Percentiles rank a stretch among this genome's conserved stretches.
These are phyloP conservation scores for Lactarius tabidus DNA, from an alignment of 768 basidiomycete genomes.

Conservation along the genomic window DNA sequence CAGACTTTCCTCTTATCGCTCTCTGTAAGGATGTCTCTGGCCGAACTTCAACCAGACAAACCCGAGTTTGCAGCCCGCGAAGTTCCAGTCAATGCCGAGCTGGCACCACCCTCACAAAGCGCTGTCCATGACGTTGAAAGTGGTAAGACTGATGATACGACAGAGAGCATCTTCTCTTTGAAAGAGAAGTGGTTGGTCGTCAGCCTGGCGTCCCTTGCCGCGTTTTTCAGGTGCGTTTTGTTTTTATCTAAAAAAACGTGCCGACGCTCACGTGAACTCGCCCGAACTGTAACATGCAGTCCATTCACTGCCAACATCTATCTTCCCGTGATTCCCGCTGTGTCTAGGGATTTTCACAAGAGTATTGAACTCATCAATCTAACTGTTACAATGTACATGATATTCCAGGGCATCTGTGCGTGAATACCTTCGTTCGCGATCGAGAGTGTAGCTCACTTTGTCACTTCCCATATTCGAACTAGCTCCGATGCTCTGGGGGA, in stretches of 20 bases:
- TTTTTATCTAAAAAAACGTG: not conserved
- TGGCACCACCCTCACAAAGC: not conserved
- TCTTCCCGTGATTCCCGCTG: constrained; percentile 70
- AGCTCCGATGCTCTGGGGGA: constrained; percentile 60
- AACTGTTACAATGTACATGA: constrained; percentile 75
- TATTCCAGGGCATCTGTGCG: constrained; percentile 61
- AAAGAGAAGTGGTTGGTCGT: constrained; percentile 71
- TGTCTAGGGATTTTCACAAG: constrained; percentile 58
- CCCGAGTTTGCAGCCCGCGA: not conserved
- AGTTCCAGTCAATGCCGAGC: not conserved
- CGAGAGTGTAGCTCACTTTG: not conserved
- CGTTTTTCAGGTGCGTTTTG: constrained; percentile 57
- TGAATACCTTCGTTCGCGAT: not conserved
- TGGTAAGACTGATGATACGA: constrained; percentile 26
- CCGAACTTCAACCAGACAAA: not conserved
- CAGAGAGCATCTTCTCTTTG: constrained; percentile 44
- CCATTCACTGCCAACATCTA: constrained; percentile 76
- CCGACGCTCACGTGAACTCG: not conserved
- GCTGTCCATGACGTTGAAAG: not conserved
- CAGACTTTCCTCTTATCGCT: not conserved
- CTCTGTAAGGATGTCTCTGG: not conserved
- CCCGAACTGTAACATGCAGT: constrained; percentile 33
- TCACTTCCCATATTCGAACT: not conserved
- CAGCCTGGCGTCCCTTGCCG: constrained; percentile 51
- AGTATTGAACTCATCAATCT: constrained; percentile 72